Evolutionary conservation across 2,329 filamentous ascomycete species (phyloP).

Genomic region (Trichoderma koningiopsis): DNA sequence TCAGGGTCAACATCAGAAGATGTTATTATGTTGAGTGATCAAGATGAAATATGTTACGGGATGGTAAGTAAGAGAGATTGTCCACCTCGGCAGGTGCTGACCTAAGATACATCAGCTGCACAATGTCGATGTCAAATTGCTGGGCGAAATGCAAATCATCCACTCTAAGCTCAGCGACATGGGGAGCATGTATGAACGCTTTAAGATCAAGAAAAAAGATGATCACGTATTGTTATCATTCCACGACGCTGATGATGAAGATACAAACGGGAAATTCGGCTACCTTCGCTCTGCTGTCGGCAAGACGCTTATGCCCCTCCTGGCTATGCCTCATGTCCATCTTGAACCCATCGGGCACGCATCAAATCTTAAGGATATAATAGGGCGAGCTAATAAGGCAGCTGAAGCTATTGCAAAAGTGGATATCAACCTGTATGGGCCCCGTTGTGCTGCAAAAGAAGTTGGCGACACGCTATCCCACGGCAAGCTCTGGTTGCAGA

Average conservation of each 20-base stretch:
- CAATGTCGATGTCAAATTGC: constrained; percentile 13
- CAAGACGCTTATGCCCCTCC: not conserved
- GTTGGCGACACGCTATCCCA: constrained; percentile 37
- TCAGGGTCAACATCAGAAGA: not conserved
- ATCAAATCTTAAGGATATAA: constrained; percentile 30
- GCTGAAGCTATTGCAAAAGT: constrained; percentile 37
- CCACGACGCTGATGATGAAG: not conserved
- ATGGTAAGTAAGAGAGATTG: not conserved
- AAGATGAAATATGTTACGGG: constrained; percentile 16
- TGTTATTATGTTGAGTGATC: not conserved
- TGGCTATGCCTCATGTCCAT: not conserved
- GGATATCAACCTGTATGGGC: constrained; percentile 44
- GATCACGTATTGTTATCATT: not conserved
- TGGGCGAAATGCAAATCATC: constrained; percentile 1
- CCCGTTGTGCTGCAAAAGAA: constrained; percentile 19
- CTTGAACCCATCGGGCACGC: constrained; percentile 26
- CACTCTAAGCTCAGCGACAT: not conserved
- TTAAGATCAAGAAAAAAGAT: not conserved
- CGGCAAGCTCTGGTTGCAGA: constrained; percentile 41
- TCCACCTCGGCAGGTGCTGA: not conserved
- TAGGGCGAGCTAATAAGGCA: constrained; percentile 33
- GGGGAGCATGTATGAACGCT: not conserved
- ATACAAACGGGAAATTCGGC: not conserved
- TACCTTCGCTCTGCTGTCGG: not conserved
- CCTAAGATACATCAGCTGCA: constrained; percentile 1